Conservation (phyloP, 345 rosid genomes). For the Euclidium syriacum region DNA sequence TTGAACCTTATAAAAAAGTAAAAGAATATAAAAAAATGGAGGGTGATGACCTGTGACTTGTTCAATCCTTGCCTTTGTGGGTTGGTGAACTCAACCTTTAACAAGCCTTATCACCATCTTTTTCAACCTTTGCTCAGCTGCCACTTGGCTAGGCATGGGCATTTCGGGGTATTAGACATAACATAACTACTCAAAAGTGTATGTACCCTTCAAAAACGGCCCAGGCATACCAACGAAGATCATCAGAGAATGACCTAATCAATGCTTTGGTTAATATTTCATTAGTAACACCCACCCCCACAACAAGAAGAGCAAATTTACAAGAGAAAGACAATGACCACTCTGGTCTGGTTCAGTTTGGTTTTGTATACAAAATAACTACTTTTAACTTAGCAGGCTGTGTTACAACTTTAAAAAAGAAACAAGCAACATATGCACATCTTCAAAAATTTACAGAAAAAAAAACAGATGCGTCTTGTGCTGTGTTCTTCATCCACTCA, state of each 20-base stretch:
- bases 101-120: constrained; percentile 19
- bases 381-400: constrained; percentile 7
- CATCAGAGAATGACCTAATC: not conserved
- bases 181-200: no score
- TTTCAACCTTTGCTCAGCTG: constrained; percentile 16
- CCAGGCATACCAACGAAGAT: no score
- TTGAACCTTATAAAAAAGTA: constrained; percentile 3
- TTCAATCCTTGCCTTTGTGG: constrained; percentile 23
- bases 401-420: constrained; percentile 26
- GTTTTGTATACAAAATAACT: constrained; percentile 25
- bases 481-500: constrained; percentile 20
- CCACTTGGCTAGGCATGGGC: constrained; percentile 18
- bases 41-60: constrained; percentile 27
- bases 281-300: constrained; percentile 9
- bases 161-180: not conserved
- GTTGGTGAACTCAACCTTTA: constrained; percentile 24
- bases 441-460: constrained; percentile 27
- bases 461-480: constrained; percentile 21
- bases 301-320: constrained; percentile 11
- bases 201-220: no score
- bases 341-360: constrained; percentile 23
- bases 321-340: constrained; percentile 12
- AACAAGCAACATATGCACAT: constrained; percentile 12
- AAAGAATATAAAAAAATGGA: constrained; percentile 16
- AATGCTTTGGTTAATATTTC: constrained; percentile 14